These are phyloP conservation scores for Yamadazyma endophytica DNA, from an alignment of 805 yeast species.

Conservation along the genomic window DNA sequence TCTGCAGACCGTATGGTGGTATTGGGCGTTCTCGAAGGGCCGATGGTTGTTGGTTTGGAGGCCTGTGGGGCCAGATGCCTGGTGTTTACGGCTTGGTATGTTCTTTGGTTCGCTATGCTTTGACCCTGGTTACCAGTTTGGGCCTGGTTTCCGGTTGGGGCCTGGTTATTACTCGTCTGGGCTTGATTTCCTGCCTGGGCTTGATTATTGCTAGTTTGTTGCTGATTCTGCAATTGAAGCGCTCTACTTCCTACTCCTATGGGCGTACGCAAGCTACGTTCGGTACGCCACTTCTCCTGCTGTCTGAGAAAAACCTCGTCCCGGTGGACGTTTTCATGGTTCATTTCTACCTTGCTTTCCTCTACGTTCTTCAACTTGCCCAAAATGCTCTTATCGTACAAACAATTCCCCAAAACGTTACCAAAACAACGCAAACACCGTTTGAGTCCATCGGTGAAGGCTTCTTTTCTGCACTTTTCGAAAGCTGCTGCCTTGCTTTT, in stretches of 20 bases:
- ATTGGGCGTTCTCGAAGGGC: conserved; percentile 1
- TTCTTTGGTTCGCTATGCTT: no score
- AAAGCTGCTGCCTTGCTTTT: conserved; percentile 67
- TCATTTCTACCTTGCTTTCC: conserved; percentile 16
- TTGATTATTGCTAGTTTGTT: no score
- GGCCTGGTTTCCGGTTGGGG: not conserved
- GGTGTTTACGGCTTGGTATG: no score
- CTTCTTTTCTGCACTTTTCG: conserved; percentile 79
- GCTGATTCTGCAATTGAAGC: no score
- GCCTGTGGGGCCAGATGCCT: no score
- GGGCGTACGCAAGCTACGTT: no score
- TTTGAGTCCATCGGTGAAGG: conserved; percentile 80
- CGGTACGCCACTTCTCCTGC: conserved; percentile 6
- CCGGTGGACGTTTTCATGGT: conserved; percentile 29
- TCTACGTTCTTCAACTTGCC: conserved; percentile 43
- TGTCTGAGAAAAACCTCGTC: conserved; percentile 16
- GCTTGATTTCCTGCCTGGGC: not conserved
- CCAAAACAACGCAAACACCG: conserved; percentile 79
- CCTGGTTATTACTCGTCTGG: no score
- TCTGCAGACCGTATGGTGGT: conserved; percentile 8
- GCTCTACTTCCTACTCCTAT: no score
- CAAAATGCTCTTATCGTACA: conserved; percentile 70
- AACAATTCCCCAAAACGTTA: conserved; percentile 73
- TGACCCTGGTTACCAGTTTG: no score
- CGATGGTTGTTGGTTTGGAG: no score